Conservation (phyloP, 2,329 filamentous ascomycete genomes). For the Diaporthe eres region DNA sequence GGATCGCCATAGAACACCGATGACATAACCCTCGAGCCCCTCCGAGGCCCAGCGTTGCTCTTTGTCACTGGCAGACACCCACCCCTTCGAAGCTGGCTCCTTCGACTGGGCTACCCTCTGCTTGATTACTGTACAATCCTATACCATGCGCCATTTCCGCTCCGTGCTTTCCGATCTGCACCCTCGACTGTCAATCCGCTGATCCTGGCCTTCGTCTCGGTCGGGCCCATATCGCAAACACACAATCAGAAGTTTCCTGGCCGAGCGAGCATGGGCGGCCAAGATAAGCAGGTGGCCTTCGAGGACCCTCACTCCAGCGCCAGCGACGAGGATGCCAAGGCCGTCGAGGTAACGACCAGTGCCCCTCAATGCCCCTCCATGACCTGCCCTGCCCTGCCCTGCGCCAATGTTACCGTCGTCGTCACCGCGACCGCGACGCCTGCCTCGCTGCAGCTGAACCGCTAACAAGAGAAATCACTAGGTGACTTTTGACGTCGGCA, state of each 20-base stretch:
- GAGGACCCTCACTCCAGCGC: conserved; percentile 56
- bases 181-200: conserved; percentile 18
- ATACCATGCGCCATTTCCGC: conserved; percentile 10
- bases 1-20: conserved; percentile 6
- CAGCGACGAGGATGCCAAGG: conserved; percentile 65
- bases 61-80: conserved; percentile 8
- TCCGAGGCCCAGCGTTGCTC: conserved; percentile 3
- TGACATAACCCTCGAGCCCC: conserved; percentile 25
- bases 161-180: conserved; percentile 27
- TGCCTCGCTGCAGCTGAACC: background rate
- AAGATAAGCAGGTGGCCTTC: conserved; percentile 48
- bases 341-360: conserved; percentile 63
- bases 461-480: conserved; percentile 45
- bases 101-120: background rate
- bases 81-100: background rate
- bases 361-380: conserved; percentile 12
- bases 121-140: conserved; percentile 22
- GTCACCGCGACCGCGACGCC: background rate
- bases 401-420: background rate
- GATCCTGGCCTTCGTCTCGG: background rate
- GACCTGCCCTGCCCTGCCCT: background rate
- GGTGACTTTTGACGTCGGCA: conserved; percentile 75
- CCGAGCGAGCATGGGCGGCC: conserved; percentile 38
- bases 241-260: background rate
- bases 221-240: background rate